These are phyloP conservation scores for Gossypium rotundifolium DNA, from an alignment of 345 rosid genomes.

Conservation along the genomic window DNA sequence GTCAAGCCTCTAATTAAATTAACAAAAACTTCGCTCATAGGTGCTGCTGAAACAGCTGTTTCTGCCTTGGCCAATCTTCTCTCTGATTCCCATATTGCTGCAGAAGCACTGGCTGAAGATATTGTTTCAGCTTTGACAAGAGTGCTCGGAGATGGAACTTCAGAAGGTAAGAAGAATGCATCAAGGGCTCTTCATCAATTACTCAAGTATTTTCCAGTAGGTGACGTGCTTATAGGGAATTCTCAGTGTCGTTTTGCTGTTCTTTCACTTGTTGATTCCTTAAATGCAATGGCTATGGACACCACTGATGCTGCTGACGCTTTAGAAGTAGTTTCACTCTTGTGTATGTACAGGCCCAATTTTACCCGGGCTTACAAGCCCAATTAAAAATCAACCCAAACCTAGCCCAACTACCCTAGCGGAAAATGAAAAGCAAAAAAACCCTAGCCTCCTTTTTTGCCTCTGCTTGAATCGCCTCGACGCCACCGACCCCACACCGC, in stretches of 20 bases:
- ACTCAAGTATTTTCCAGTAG: slow-evolving; percentile 57
- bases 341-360: no score
- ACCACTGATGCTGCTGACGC: slow-evolving; percentile 48
- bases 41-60: slow-evolving; percentile 74
- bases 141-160: slow-evolving; percentile 76
- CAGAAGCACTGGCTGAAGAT: slow-evolving; percentile 75
- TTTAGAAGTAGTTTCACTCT: slow-evolving; percentile 63
- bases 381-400: no score
- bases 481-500: no score
- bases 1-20: slow-evolving; percentile 59
- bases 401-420: no score
- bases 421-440: no score
- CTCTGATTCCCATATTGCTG: slow-evolving; percentile 62
- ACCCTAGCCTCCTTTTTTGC: no score
- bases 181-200: slow-evolving; percentile 71
- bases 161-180: slow-evolving; percentile 71
- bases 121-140: slow-evolving; percentile 72
- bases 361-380: no score
- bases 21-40: slow-evolving; percentile 66
- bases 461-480: no score
- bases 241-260: slow-evolving; percentile 54
- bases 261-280: slow-evolving; percentile 59
- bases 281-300: slow-evolving; percentile 50
- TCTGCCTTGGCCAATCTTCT: slow-evolving; percentile 84
- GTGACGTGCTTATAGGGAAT: slow-evolving; percentile 62